Evolutionary conservation across 164 flowering plant species (phyloP).

Genomic region (Tinospora cordifolia): DNA sequence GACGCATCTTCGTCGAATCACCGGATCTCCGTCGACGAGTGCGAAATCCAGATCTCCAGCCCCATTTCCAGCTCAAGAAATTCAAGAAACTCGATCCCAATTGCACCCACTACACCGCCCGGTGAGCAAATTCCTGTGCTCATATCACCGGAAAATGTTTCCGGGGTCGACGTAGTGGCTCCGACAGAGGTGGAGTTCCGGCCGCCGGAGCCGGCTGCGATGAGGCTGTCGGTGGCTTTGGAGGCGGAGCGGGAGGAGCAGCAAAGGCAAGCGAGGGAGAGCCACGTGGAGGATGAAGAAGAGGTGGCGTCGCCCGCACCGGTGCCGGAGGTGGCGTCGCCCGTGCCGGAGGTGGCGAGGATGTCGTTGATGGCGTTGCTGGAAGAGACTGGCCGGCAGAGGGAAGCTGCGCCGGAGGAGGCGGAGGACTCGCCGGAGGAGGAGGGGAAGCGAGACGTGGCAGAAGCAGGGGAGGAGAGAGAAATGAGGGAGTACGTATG

Average conservation of each 20-base stretch:
- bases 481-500: conserved; percentile 30
- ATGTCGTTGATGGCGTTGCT: conserved; percentile 81
- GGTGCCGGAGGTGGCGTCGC: conserved; percentile 2
- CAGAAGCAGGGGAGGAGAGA: conserved; percentile 22
- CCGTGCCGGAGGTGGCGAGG: conserved; percentile 26
- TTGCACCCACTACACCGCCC: background rate
- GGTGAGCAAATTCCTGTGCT: background rate
- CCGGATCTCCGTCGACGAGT: too few species aligned
- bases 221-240: conserved; percentile 4
- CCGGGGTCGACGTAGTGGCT: background rate
- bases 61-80: background rate
- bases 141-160: background rate
- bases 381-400: conserved; percentile 58
- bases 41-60: background rate
- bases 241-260: conserved; percentile 4
- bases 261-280: background rate
- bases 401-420: conserved; percentile 26
- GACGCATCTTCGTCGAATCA: too few species aligned
- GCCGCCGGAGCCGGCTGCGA: background rate
- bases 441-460: conserved; percentile 25
- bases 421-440: conserved; percentile 3
- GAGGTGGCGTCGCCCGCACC: conserved; percentile 6
- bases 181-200: background rate
- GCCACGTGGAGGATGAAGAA: background rate
- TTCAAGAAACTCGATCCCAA: background rate